Base-by-base conservation (phyloP, 441 rosid genomes). In the Geranium incanum region DNA sequence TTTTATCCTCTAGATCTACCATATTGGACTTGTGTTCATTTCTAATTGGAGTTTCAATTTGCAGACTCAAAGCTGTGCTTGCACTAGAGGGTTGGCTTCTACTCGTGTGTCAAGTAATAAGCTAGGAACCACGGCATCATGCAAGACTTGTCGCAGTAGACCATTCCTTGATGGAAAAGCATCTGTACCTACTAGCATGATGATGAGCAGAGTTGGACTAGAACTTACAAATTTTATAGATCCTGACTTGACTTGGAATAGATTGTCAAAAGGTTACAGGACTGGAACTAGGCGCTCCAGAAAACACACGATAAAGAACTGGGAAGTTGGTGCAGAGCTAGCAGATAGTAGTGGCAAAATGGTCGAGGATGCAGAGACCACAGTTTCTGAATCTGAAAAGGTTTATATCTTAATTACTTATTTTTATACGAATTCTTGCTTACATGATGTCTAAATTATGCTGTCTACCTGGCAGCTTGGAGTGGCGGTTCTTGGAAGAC, bases 181-280 rank as follows among this genome's bases (percentile, higher is more conserved):
- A 66, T 66, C 73, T 64, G 41, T 74, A 15, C 66, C 83, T 36
- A 64, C 71, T 59, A 77, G 80, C 74, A 81, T 80, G 87, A 75
- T 74, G 80, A 80, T 74, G 80, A 80, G 85, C 71, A 80, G 74
- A 36, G 76, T 79, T 60, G 83, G 84, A 45, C 70, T 71, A 60
- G 89, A 86, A 77, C 83, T 77, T 28, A 79, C 76, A 52, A 74
- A 74, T 65, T 82, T 75, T 64, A 68, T 81, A 78, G 76, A 81
- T 79, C 74, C 86, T 28, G 78, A 76, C 38, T 83, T 82, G 74
- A 84, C 87, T 62, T 83, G 88, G 92, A 84, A 84, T 78, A 74
- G 67, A 12, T 84, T 81, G 33, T 60, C 87, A 18, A 85, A 88
- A 76, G 82, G 87, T 62, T 81, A 75, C 76, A 79, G 82, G 80